phyloP scores from a whole-genome alignment of 257 asterid genomes.

The Oldenlandia corymbosa region DNA sequence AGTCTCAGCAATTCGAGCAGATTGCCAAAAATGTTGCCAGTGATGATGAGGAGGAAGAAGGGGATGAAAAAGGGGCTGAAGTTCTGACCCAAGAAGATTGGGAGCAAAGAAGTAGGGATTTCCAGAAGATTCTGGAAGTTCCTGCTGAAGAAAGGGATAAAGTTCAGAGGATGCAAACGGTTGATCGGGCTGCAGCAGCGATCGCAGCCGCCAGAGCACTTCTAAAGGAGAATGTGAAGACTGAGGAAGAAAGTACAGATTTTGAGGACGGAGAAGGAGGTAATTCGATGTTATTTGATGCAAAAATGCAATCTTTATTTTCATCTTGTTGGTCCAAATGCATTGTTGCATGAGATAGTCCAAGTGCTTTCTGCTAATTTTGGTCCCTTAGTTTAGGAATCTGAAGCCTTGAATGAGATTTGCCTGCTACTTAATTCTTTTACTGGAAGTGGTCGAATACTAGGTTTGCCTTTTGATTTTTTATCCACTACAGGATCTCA shows the following conservation, averaged over 20 bases:
- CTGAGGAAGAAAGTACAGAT: constrained; percentile 17
- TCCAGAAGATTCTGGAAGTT: constrained; percentile 66
- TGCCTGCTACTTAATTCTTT: background rate
- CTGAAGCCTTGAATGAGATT: background rate
- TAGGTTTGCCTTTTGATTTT: background rate
- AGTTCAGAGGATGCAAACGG: constrained; percentile 78
- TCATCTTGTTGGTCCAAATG: background rate
- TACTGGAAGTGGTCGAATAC: background rate
- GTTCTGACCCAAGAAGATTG: constrained; percentile 35
- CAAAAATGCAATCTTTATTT: background rate
- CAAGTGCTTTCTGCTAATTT: background rate
- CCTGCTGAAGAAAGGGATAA: constrained; percentile 70
- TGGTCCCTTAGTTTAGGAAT: background rate
- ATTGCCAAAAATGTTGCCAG: constrained; percentile 32
- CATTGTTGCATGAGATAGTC: background rate
- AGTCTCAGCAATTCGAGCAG: constrained; percentile 50
- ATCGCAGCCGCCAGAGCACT: constrained; percentile 79
- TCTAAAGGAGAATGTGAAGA: constrained; percentile 41
- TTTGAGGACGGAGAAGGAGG: constrained; percentile 37
- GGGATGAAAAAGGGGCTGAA: constrained; percentile 15
- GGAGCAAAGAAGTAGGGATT: constrained; percentile 58
- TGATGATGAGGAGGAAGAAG: background rate
- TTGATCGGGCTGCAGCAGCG: constrained; percentile 99
- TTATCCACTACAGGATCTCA: background rate
- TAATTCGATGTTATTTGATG: constrained; percentile 17